Base-by-base conservation (phyloP, 2,329 filamentous ascomycete genomes). In the Alternaria sp. region DNA sequence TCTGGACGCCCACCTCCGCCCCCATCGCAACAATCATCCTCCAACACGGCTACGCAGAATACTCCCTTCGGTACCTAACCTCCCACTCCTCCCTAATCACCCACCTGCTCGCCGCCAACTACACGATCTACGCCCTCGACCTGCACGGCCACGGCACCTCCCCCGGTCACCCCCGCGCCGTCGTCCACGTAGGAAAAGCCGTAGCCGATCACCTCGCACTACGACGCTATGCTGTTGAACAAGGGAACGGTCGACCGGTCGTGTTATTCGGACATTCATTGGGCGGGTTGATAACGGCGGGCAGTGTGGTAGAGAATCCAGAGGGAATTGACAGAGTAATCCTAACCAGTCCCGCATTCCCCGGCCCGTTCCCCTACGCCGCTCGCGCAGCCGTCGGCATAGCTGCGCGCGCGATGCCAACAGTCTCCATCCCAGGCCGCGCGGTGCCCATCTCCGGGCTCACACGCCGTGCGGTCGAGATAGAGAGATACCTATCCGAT, bases 1-100 rank as follows among this genome's bases (percentile, higher is more conserved):
- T 30, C 20, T 51, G 49, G 49, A 33, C 20, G 1, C 49, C 28
- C 49, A 0, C 20, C 4, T 14, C 23, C 1, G 14, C 45, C 21
- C 11, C 44, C 5, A 23, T 23, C 18, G 51, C 51, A 14, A 53
- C 43, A 9, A 20, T 60, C 6, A 37, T 64, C 33, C 46, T 64
- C 7, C 61, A 64, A 43, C 61, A 64, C 15, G 61, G 61, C 21
- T 64, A 60, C 20, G 58, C 51, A 26, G 61, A 64, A 47, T 64
- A 64, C 41, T 53, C 61, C 9, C 5, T 30, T 7, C 57, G 61
- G 3, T 64, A 60, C 45, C 37, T 60, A 7, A 28, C 41, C 9
- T 47, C 61, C 6, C 61, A 64, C 23, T 58, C 60, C 46, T 18
- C 37, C 14, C 30, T 64, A 26, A 55, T 64, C 37, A 12, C n/a